Percentiles rank a stretch among this genome's conserved stretches.
Conservation (phyloP, 106 monocot species). For the Acanthochlamys bracteata region DNA sequence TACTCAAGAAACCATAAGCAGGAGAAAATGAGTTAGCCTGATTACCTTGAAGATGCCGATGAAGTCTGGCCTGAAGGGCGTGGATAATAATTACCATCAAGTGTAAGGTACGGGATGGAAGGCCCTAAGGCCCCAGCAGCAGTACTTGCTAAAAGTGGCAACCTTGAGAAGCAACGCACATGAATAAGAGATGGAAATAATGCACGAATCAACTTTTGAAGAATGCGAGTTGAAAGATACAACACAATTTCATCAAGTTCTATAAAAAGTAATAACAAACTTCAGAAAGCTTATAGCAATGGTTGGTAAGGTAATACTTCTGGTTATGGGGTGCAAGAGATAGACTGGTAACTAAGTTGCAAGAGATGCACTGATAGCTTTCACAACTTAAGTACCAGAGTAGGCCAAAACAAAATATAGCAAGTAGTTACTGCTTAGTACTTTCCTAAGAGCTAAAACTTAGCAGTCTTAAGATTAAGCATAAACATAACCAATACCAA, state of each 20-base stretch:
- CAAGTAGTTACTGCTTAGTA: no score
- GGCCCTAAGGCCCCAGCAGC: slow-evolving; percentile 63
- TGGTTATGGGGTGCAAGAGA: no score
- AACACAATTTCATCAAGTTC: no score
- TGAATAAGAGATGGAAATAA: neutral
- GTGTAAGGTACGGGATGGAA: slow-evolving; percentile 73
- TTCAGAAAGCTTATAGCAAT: no score
- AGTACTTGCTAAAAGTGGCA: slow-evolving; percentile 71
- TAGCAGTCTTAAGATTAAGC: no score
- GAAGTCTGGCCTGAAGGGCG: slow-evolving; percentile 58
- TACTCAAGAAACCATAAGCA: neutral
- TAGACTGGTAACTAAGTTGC: no score
- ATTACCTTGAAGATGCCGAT: slow-evolving; percentile 49
- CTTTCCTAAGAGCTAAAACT: no score
- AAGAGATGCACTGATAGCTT: no score
- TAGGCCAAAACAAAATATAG: no score
- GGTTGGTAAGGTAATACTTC: no score
- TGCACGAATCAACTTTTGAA: neutral
- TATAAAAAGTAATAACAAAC: no score
- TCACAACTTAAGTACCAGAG: no score
- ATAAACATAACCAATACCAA: slow-evolving; percentile 43
- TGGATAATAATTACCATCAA: slow-evolving; percentile 59
- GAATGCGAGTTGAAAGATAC: neutral
- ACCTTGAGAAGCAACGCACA: slow-evolving; percentile 20
- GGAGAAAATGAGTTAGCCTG: neutral